These are phyloP conservation scores for Inga laurina DNA, from an alignment of 306 rosid genomes.

Conservation along the genomic window DNA sequence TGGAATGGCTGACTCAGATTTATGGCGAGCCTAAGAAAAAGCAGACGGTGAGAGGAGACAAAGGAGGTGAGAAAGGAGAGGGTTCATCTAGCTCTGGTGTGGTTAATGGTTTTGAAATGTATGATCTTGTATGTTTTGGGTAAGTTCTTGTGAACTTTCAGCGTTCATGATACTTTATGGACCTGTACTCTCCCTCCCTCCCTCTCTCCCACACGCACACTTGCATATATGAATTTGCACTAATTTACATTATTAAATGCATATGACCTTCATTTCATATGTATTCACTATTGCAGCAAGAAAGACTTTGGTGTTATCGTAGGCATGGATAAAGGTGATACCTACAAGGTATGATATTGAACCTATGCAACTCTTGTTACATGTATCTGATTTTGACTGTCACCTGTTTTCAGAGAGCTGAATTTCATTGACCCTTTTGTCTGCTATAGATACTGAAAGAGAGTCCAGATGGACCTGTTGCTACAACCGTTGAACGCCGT, in stretches of 20 bases:
- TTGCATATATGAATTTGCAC: background rate
- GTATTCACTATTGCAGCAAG: constrained; percentile 58
- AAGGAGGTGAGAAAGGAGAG: constrained; percentile 76
- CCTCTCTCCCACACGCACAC: background rate
- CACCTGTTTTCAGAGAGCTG: constrained; percentile 13
- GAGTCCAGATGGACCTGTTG: constrained; percentile 63
- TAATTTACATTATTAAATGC: background rate
- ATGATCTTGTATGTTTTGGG: constrained; percentile 89
- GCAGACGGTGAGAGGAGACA: constrained; percentile 42
- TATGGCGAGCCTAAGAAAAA: constrained; percentile 75
- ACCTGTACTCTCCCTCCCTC: background rate
- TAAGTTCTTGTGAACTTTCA: constrained; percentile 50
- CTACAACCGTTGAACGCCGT: constrained; percentile 50
- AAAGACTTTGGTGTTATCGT: constrained; percentile 87
- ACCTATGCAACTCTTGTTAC: constrained; percentile 20
- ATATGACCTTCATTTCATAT: background rate
- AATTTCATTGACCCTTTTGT: constrained; percentile 5
- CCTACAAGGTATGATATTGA: constrained; percentile 67
- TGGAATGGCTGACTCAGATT: constrained; percentile 90
- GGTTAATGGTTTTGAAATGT: constrained; percentile 54
- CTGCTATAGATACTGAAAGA: constrained; percentile 76
- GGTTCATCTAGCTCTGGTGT: constrained; percentile 57
- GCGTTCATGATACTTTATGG: constrained; percentile 4
- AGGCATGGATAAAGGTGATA: constrained; percentile 80
- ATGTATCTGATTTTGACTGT: constrained; percentile 13